Conservation (phyloP, 2,329 filamentous ascomycete species). For the Claviceps sorghi region DNA sequence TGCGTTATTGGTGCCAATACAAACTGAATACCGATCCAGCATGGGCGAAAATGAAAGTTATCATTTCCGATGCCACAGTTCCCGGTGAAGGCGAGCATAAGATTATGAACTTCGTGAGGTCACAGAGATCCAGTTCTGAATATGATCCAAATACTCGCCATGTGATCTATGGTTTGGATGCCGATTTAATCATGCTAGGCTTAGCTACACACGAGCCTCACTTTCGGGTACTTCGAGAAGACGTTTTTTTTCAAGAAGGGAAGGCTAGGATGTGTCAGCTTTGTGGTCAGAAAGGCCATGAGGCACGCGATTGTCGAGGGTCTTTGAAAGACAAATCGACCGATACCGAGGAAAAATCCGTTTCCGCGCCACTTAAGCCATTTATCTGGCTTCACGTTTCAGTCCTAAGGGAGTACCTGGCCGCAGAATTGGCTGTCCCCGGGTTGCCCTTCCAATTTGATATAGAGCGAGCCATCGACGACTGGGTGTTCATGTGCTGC, state of each 20-base stretch:
- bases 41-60: slow-evolving; percentile 92
- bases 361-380: slow-evolving; percentile 59
- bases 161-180: slow-evolving; percentile 95
- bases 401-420: slow-evolving; percentile 81
- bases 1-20: slow-evolving; percentile 95
- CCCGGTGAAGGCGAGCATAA: slow-evolving; percentile 98
- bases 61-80: slow-evolving; percentile 96
- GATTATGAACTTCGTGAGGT: slow-evolving; percentile 96
- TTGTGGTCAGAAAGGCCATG: slow-evolving; percentile 86
- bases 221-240: slow-evolving; percentile 89
- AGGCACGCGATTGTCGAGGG: slow-evolving; percentile 72
- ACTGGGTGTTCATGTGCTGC: slow-evolving; percentile 99
- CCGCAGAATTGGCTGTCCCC: slow-evolving; percentile 72
- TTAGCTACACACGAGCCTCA: slow-evolving; percentile 94
- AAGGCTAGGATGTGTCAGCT: slow-evolving; percentile 71
- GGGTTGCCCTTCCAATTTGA: slow-evolving; percentile 79
- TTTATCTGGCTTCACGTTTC: slow-evolving; percentile 98
- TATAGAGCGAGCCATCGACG: slow-evolving; percentile 83
- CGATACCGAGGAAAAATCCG: slow-evolving; percentile 71
- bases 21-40: slow-evolving; percentile 94
- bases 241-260: slow-evolving; percentile 84
- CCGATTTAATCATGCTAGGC: slow-evolving; percentile 96
- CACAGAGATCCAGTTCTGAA: slow-evolving; percentile 76
- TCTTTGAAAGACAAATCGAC: slow-evolving; percentile 63
- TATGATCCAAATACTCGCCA: slow-evolving; percentile 95